Base-by-base conservation (phyloP, 1,284 basidiomycete species). In the Irpex lacteus region DNA sequence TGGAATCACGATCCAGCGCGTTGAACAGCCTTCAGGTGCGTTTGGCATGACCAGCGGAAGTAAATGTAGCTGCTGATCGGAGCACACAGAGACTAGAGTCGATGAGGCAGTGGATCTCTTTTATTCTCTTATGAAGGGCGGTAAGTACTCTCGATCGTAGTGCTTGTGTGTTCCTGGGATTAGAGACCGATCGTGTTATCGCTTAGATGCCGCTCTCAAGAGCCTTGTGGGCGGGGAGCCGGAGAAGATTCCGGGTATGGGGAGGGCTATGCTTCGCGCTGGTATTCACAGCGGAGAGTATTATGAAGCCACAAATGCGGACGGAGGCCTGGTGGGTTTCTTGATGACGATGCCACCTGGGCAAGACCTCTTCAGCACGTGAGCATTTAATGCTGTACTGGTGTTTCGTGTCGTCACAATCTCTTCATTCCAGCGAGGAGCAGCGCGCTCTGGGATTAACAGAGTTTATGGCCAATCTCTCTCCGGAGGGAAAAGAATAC, bases 311-410 rank as follows among this genome's bases (percentile, higher is more conserved):
- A 63, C 52, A 1, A 61, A 69, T 40, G 66, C 61, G 54, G 65
- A 61, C 9, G 66, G 54, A 19, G 66, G 66, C 19, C 61, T 70
- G 1, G 56, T 68, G 5, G 70, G 70, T 0, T 72, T 63, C 63
- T 53, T 67, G 44, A 63, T 68, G 37, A 67, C 67, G 63, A 69
- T 66, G 61, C 69, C 70, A 0, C 69, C 69, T 1, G 66, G 67
- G 1, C 61, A 65, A 18, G 68, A 68, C 19, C 60, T 67, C 5
- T 67, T 68, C 60, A 67, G 67, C 59, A 70, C 68, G 70, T 71
- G 61, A 4, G 68, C 61, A 3, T 13, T n/a, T n/a, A n/a, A 47
- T 13, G 2, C 44, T 47, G 44, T 26, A 47, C n/a, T n/a, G n/a
- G n/a, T 47, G 44, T 47, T 47, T 47, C 44, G 13, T 55, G 40